Evolutionary conservation across 2,329 filamentous ascomycete species (phyloP).

Genomic region (Apiospora aurea): DNA sequence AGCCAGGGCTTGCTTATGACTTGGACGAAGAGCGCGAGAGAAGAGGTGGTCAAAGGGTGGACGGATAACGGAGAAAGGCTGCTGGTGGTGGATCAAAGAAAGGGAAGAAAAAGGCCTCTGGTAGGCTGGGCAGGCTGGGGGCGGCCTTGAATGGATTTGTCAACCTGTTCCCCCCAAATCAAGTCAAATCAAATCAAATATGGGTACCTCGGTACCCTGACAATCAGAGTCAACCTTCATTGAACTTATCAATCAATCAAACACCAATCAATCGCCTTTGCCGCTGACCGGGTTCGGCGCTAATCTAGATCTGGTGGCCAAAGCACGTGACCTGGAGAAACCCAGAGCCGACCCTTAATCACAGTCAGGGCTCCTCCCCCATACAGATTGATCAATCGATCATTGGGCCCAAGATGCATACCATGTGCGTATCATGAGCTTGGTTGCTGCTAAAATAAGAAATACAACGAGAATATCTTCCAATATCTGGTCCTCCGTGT

Average conservation of each 20-base stretch:
- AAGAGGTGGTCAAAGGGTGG: conserved; percentile 16
- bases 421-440: background rate
- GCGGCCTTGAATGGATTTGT: conserved; percentile 13
- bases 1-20: background rate
- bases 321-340: conserved; percentile 9
- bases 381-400: background rate
- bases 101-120: background rate
- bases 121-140: background rate
- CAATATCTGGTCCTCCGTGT: background rate
- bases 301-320: background rate
- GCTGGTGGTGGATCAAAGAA: conserved; percentile 12
- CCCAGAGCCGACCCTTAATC: background rate
- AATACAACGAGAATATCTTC: too few species aligned
- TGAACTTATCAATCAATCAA: too few species aligned
- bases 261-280: background rate
- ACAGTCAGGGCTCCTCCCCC: too few species aligned
- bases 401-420: background rate
- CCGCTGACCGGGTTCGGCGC: background rate
- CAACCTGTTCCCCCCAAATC: background rate
- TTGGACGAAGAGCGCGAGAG: background rate
- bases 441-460: background rate
- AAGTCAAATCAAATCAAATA: background rate
- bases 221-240: background rate
- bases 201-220: background rate
- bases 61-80: background rate